Conservation (phyloP, 768 basidiomycete genomes). For the Pleurotus pulmonarius region DNA sequence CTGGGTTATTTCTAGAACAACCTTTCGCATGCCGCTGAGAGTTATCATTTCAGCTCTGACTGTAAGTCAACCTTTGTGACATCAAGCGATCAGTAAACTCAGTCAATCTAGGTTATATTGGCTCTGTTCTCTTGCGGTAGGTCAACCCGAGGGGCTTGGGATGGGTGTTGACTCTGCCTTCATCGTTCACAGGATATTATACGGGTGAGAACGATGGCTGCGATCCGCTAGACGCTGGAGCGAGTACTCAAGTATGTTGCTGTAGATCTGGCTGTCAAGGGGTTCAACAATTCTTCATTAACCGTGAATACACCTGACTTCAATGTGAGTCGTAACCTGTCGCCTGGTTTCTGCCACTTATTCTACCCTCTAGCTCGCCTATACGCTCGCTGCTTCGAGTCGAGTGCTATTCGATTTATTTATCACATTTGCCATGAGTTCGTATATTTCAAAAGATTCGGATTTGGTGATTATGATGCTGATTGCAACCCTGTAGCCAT, state of each 20-base stretch:
- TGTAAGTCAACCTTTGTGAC: neutral
- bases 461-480: neutral
- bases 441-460: neutral
- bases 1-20: neutral
- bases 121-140: slow-evolving; percentile 1
- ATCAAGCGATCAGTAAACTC: too few relatives aligned
- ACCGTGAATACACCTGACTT: slow-evolving; percentile 5
- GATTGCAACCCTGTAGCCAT: neutral
- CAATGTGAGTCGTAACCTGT: neutral
- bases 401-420: neutral
- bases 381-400: neutral
- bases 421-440: slow-evolving; percentile 1
- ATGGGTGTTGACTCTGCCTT: too few relatives aligned
- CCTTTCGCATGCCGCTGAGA: neutral
- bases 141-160: neutral
- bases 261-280: neutral
- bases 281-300: neutral
- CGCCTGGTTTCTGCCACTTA: neutral
- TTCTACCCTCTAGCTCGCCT: neutral
- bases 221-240: too few relatives aligned
- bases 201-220: too few relatives aligned
- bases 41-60: neutral
- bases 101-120: neutral
- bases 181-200: too few relatives aligned
- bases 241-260: neutral